Conservation (phyloP, 805 yeast species). For the Ogataea trehalophila region DNA sequence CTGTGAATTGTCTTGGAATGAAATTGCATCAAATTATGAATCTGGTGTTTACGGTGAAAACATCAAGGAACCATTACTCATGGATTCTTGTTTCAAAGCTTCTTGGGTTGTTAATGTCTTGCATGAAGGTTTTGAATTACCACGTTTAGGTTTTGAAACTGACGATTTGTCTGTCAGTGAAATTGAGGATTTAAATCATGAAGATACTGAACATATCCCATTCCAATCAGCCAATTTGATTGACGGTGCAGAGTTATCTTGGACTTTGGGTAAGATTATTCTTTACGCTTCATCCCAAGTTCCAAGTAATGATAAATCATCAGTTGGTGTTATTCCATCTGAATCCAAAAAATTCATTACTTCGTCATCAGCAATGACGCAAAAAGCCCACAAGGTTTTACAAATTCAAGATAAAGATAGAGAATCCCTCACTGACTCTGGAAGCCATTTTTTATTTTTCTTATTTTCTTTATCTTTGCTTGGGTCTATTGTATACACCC, state of each 20-base stretch:
- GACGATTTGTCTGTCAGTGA: slow-evolving; percentile 24
- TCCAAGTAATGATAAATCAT: slow-evolving; percentile 16
- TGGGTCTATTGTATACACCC: slow-evolving; percentile 8
- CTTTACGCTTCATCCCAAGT: slow-evolving; percentile 76
- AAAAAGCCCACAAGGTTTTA: not conserved
- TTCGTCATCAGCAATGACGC: not conserved
- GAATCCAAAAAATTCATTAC: slow-evolving; percentile 11
- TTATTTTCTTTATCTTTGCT: slow-evolving; percentile 12
- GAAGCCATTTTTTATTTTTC: slow-evolving; percentile 6
- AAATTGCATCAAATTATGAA: slow-evolving; percentile 41
- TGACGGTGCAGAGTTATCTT: slow-evolving; percentile 81
- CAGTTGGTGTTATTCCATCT: slow-evolving; percentile 39
- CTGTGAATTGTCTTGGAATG: slow-evolving; percentile 74
- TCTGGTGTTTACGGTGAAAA: slow-evolving; percentile 54
- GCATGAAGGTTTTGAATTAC: slow-evolving; percentile 90
- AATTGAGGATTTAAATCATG: slow-evolving; percentile 22
- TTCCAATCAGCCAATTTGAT: slow-evolving; percentile 80
- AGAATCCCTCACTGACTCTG: slow-evolving; percentile 1
- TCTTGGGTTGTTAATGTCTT: slow-evolving; percentile 87
- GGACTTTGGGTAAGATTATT: slow-evolving; percentile 91
- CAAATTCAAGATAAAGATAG: not conserved
- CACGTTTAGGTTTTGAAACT: slow-evolving; percentile 57
- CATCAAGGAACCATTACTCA: slow-evolving; percentile 51
- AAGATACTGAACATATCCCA: slow-evolving; percentile 41
- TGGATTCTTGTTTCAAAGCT: slow-evolving; percentile 88